A percentile compares a stretch with the other conserved stretches of the same genome.
Conservation (phyloP, 2,329 filamentous ascomycete genomes). For the Davidsoniella virescens region DNA sequence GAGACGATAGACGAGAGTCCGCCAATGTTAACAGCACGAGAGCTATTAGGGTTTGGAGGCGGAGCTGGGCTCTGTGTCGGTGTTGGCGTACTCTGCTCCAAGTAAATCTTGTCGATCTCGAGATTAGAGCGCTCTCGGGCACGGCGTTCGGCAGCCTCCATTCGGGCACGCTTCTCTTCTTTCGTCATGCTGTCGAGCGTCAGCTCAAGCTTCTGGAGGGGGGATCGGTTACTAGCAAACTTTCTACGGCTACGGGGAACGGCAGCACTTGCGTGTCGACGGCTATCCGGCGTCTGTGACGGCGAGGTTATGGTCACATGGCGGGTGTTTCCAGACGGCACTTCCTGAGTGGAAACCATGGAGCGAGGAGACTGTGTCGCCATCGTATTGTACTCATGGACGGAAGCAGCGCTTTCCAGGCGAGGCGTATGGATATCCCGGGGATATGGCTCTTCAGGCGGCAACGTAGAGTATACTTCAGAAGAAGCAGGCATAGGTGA, state of each 20-base stretch:
- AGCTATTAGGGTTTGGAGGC: constrained; percentile 3
- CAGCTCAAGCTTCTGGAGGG: constrained; percentile 81
- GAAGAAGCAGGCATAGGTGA: constrained; percentile 7
- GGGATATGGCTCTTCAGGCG: constrained; percentile 1
- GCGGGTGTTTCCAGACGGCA: constrained; percentile 3
- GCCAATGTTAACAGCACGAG: constrained; percentile 3
- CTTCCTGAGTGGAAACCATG: constrained; percentile 4
- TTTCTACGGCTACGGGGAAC: constrained; percentile 16
- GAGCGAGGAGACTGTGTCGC: constrained; percentile 1
- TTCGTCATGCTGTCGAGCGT: constrained; percentile 88
- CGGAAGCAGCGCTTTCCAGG: constrained; percentile 5
- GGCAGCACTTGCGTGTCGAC: constrained; percentile 7
- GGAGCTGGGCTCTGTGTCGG: constrained; percentile 5
- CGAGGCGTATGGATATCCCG: constrained; percentile 5
- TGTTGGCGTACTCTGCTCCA: constrained; percentile 10
- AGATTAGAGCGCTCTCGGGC: constrained; percentile 44
- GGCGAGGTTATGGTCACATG: constrained; percentile 7
- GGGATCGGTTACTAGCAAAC: constrained; percentile 71
- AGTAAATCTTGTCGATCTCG: constrained; percentile 16
- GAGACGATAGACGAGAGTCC: constrained; percentile 3
- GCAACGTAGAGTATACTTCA: constrained; percentile 5
- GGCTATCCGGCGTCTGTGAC: constrained; percentile 4
- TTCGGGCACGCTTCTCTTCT: constrained; percentile 77
- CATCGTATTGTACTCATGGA: neutral
- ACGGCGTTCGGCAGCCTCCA: constrained; percentile 65